phyloP scores from a whole-genome alignment of 108 stramenopile species.

The Fistulifera pelliculosa region DNA sequence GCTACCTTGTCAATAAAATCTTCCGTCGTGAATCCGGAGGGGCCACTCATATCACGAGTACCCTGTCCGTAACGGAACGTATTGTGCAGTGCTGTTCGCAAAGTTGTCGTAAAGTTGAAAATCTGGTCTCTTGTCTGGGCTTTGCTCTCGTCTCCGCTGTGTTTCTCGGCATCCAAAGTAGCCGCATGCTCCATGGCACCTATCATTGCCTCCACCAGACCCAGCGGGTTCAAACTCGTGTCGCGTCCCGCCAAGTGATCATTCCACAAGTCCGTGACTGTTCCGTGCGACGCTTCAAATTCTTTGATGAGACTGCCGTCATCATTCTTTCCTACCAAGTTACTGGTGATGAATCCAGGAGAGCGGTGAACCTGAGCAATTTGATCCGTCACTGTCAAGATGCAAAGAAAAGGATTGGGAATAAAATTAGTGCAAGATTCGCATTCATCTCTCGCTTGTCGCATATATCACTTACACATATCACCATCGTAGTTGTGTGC shows the following conservation, averaged over 20 bases:
- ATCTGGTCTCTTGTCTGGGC: constrained; percentile 43
- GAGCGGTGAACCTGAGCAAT: constrained; percentile 97
- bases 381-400: constrained; percentile 87
- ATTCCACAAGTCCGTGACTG: constrained; percentile 91
- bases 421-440: background rate
- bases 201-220: constrained; percentile 92
- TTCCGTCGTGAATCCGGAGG: constrained; percentile 90
- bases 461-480: constrained; percentile 16
- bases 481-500: constrained; percentile 98
- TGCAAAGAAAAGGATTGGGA: background rate
- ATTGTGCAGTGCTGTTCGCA: constrained; percentile 88
- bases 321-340: constrained; percentile 85
- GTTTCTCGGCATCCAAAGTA: constrained; percentile 55
- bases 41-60: constrained; percentile 92
- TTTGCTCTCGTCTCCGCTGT: constrained; percentile 42
- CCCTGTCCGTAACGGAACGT: constrained; percentile 96
- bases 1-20: constrained; percentile 91
- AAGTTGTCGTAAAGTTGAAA: constrained; percentile 61
- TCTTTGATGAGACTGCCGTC: constrained; percentile 91
- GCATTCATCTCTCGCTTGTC: background rate
- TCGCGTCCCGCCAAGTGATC: constrained; percentile 94
- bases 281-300: constrained; percentile 95
- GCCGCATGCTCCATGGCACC: constrained; percentile 94
- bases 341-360: constrained; percentile 95
- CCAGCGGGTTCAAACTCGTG: constrained; percentile 93